phyloP scores from a whole-genome alignment of 2,329 filamentous ascomycete genomes.

The Fusarium irregulare region DNA sequence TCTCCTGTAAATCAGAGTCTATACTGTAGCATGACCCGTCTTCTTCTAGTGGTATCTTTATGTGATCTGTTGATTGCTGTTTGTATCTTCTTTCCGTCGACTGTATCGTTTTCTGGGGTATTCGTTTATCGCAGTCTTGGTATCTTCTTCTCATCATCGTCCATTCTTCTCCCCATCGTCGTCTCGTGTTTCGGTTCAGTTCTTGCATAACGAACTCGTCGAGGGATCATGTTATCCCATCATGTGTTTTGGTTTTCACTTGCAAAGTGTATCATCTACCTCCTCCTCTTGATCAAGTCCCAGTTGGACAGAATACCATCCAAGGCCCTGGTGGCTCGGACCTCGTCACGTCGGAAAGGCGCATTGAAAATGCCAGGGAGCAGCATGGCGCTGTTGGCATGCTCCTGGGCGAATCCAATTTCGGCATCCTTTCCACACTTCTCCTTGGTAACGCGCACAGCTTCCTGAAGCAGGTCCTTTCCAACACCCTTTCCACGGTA shows the following conservation, averaged over 20 bases:
- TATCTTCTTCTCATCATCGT: constrained; percentile 13
- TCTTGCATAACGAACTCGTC: neutral
- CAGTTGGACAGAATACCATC: constrained; percentile 63
- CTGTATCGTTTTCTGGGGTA: constrained; percentile 14
- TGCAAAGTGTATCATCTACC: constrained; percentile 47
- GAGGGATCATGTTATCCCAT: neutral
- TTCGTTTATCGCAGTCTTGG: constrained; percentile 21
- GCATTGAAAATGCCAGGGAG: constrained; percentile 72
- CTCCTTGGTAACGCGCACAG: constrained; percentile 74
- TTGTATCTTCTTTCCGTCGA: constrained; percentile 24
- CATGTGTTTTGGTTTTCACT: neutral
- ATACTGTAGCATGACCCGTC: constrained; percentile 23
- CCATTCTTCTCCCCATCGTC: constrained; percentile 2
- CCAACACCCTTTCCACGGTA: constrained; percentile 81
- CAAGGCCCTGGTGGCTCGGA: constrained; percentile 65
- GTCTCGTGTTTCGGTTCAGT: constrained; percentile 2
- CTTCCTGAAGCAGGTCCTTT: constrained; percentile 76
- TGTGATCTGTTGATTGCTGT: constrained; percentile 12
- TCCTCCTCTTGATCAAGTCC: constrained; percentile 61
- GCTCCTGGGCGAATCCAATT: constrained; percentile 78
- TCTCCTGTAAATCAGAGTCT: constrained; percentile 19
- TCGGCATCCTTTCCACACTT: constrained; percentile 74
- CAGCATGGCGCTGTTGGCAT: constrained; percentile 77
- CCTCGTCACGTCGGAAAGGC: constrained; percentile 69
- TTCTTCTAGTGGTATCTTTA: constrained; percentile 37